phyloP scores from a whole-genome alignment of 83 land plant species.

The Thuja plicata region DNA sequence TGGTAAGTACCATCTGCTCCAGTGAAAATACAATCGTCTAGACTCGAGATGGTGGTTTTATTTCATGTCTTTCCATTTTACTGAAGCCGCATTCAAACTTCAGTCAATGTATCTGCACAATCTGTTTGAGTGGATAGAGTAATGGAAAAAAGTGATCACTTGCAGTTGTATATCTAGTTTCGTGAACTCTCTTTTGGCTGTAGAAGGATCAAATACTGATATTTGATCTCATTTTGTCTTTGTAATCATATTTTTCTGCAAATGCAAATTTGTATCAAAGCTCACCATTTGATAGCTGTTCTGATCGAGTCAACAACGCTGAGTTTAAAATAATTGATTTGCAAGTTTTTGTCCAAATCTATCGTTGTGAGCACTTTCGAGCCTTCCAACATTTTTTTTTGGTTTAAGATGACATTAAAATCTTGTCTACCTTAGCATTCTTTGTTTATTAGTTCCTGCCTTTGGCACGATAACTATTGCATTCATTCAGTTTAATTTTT shows the following conservation, averaged over 20 bases:
- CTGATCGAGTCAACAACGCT: not conserved
- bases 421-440: not conserved
- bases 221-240: not conserved
- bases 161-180: not conserved
- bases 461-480: too few relatives aligned
- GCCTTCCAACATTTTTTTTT: not conserved
- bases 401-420: not conserved
- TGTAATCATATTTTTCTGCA: slow-evolving; percentile 3
- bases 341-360: not conserved
- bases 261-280: slow-evolving; percentile 5
- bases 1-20: not conserved
- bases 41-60: not conserved
- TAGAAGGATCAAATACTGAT: not conserved
- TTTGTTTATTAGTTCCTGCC: too few relatives aligned
- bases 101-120: not conserved
- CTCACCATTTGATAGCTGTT: not conserved
- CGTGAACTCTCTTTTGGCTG: not conserved
- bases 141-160: not conserved
- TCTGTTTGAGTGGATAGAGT: not conserved
- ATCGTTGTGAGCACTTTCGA: not conserved
- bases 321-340: not conserved
- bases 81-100: not conserved
- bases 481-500: too few relatives aligned
- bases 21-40: not conserved
- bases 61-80: not conserved